phyloP scores from a whole-genome alignment of 345 rosid genomes.

The Syzygium oleosum region DNA sequence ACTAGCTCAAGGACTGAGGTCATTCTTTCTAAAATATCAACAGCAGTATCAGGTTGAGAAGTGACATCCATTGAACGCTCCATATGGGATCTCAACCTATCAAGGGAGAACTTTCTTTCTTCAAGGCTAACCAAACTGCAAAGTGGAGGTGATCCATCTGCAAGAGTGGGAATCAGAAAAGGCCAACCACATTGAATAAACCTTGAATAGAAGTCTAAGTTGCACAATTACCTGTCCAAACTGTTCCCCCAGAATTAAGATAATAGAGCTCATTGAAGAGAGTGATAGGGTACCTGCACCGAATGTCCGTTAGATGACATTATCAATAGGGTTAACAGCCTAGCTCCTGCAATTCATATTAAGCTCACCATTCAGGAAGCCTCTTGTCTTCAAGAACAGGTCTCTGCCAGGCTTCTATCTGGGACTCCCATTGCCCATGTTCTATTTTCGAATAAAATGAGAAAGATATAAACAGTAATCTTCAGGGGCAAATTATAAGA shows the following conservation, averaged over 20 bases:
- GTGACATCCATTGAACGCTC: conserved; percentile 16
- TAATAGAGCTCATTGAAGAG: conserved; percentile 93
- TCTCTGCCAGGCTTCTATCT: conserved; percentile 84
- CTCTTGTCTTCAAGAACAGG: conserved; percentile 88
- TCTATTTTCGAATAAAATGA: conserved; percentile 25
- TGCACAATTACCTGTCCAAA: conserved; percentile 70
- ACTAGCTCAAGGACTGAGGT: conserved; percentile 50
- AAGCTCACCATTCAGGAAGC: conserved; percentile 73
- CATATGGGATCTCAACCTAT: conserved; percentile 33
- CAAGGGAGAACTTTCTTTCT: conserved; percentile 71
- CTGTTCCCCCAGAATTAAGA: conserved; percentile 83
- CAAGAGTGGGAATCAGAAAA: background rate
- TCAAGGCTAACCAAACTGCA: conserved; percentile 57
- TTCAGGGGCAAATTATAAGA: background rate
- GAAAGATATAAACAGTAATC: background rate
- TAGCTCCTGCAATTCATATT: background rate
- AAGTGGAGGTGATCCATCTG: conserved; percentile 75
- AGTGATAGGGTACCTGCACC: conserved; percentile 73
- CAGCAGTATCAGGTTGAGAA: conserved; percentile 35
- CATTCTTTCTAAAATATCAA: conserved; percentile 69
- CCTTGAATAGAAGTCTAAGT: background rate
- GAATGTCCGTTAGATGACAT: background rate
- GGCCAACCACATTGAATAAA: background rate
- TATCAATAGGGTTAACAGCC: background rate
- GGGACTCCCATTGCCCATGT: conserved; percentile 75